Base-by-base conservation (phyloP, 2,329 filamentous ascomycete species). In the Cordyceps tenuipes region DNA sequence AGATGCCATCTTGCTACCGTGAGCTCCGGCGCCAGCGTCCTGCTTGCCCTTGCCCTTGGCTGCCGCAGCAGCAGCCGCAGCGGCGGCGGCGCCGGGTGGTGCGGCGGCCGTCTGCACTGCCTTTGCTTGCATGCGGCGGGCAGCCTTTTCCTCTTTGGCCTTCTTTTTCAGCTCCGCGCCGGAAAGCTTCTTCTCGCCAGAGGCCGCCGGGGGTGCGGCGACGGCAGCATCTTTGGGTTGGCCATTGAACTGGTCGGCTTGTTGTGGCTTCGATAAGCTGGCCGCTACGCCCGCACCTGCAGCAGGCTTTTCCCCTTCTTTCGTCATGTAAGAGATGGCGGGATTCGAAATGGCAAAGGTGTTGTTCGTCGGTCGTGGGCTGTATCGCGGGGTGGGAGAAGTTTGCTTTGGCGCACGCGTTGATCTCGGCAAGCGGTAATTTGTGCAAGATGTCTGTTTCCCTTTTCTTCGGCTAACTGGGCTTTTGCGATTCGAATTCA, bases 121-220 rank as follows among this genome's bases (percentile, higher is more conserved):
- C 70, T 87, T 90, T 68, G 81, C 84, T 69, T 86, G 86, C 53
- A 89, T 90, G 76, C 93, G 83, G 63, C 90, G 82, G 51, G 91
- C 91, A 57, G 89, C 88, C 77, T 97, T 97, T 72, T 97, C 93
- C 36, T 90, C 92, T 72, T 96, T 93, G 63, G 88, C 88, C 71
- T 85, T 86, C 68, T 92, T 93, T 76, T 97, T 97, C 68, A 96
- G 71, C 73, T 96, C 89, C 21, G 90, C 91, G 41, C 82, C 82
- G 1, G 88, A 85, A 36, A 89, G 77, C 71, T 90, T 89, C 67
- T 77, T 77, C 61, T 76, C 75, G 59, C 68, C 71, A 41, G 61
- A 54, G 3, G 57, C 43, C 15, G 31, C 43, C 2, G 44, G 1
- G 23, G 51, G 36, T 53, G 21, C 51, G 15, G 44, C 47, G 21